Conservation (phyloP, 176 grass and related monocot genomes). For the Eremochloa ophiuroides region DNA sequence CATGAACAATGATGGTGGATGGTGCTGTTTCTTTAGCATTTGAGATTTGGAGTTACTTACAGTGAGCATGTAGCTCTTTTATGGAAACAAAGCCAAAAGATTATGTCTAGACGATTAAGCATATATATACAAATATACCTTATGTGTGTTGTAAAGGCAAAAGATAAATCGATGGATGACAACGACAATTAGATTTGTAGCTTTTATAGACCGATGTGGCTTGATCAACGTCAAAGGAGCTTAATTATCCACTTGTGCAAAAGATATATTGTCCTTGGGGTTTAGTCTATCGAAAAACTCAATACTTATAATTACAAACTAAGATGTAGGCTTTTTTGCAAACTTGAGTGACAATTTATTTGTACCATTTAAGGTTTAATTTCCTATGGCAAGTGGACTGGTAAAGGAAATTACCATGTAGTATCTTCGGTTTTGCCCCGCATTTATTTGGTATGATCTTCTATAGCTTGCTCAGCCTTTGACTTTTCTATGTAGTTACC, state of each 20-base stretch:
- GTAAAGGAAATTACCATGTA: neutral
- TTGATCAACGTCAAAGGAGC: neutral
- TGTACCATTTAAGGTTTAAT: neutral
- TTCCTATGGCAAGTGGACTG: neutral
- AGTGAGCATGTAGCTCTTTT: too few species aligned
- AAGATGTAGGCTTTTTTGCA: neutral
- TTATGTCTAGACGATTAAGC: neutral
- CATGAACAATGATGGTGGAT: neutral
- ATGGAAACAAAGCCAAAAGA: neutral
- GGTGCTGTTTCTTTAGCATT: neutral
- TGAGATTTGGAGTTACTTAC: neutral
- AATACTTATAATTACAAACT: neutral
- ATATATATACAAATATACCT: too few species aligned
- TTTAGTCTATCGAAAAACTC: neutral
- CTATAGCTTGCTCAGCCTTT: neutral
- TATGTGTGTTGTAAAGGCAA: neutral
- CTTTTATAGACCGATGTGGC: neutral
- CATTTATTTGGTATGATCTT: neutral
- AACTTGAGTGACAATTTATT: too few species aligned
- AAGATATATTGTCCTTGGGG: neutral
- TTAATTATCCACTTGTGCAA: neutral
- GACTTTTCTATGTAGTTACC: neutral
- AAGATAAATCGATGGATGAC: neutral
- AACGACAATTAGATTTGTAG: neutral
- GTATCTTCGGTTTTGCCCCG: neutral